These are phyloP conservation scores for Phlyctochytrium planicorne DNA, from an alignment of 192 early-diverging fungal species.

Conservation along the genomic window DNA sequence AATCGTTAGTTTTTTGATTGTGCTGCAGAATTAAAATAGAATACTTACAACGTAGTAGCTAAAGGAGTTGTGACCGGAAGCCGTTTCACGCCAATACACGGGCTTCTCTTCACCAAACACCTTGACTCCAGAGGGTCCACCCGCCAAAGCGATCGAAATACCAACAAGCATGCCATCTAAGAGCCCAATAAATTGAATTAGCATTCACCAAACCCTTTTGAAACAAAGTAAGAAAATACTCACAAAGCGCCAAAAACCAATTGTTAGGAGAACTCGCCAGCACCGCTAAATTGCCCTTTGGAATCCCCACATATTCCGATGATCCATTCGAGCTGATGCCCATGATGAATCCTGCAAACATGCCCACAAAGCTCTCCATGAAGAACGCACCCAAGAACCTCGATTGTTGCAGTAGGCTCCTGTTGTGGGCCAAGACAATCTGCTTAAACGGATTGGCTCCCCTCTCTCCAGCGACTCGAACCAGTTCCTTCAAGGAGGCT, in stretches of 20 bases:
- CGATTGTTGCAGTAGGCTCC: slow-evolving; percentile 37
- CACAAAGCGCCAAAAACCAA: slow-evolving; percentile 10
- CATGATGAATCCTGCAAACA: slow-evolving; percentile 34
- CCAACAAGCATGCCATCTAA: slow-evolving; percentile 19
- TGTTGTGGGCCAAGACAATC: slow-evolving; percentile 29
- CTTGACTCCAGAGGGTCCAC: slow-evolving; percentile 41
- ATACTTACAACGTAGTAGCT: slow-evolving; percentile 19
- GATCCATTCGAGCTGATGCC: slow-evolving; percentile 14
- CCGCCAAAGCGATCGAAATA: slow-evolving; percentile 28
- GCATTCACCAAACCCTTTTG: neutral
- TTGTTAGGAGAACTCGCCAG: neutral
- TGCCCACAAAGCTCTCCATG: slow-evolving; percentile 40
- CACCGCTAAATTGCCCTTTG: neutral
- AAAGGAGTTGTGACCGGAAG: slow-evolving; percentile 34
- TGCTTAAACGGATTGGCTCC: slow-evolving; percentile 31
- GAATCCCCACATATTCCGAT: slow-evolving; percentile 8
- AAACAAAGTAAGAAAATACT: neutral
- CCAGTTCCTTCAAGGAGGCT: too few species aligned
- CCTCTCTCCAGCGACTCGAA: too few species aligned
- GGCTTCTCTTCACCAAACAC: slow-evolving; percentile 47
- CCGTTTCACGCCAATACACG: slow-evolving; percentile 46
- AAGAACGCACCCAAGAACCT: slow-evolving; percentile 19
- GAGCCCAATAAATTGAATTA: neutral
- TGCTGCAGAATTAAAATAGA: neutral
- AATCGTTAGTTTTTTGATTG: neutral